Evolutionary conservation across 2,329 filamentous ascomycete species (phyloP), one percentile per base, ranked within the genome.

Genomic region (Aspergillus sclerotialis): DNA sequence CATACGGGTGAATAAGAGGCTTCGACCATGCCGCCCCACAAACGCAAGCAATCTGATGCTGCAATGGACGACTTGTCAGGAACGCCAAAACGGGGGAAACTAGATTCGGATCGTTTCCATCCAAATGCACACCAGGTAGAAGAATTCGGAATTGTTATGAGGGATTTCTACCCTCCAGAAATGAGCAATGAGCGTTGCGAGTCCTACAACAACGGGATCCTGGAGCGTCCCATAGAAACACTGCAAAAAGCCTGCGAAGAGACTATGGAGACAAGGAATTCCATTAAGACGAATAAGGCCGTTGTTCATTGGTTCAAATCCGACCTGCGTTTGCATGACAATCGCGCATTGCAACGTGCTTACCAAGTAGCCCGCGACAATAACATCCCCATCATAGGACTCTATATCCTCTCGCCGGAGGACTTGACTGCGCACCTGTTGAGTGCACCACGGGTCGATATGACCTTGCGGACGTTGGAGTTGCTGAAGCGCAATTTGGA

Each of bases 251-350:
- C 80, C 0, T 67, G 88, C 4, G 55, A 69, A 15, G 73, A 79
- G 2, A 92, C 86, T 0, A 61, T 68, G 2, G 48, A 61, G 0
- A 56, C 61, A 23, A 72, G 84, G 7, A 64, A 69, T 17, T 58
- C 64, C 1, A 70, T 83, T 9, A 42, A 63, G 1, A 64, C 71
- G 0, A 74, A 75, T 18, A 65, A 75, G 16, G 76, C 80, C 0
- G 81, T 94, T 0, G 75, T 94, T 0, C 85, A 94, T 61, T 94
- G 88, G 88, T 94, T 90, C 68, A 93, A 92, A 62, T 78, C 76
- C 51, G 89, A 94, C 56, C 62, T 94, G 32, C 74, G 88, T 3
- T 69, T 74, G 2, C 59, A 64, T 1, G 89, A 95, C 56, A 94
- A 94, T 55, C 81, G 75, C 7, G 76, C 76, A 0, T 60, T 94